phyloP scores from a whole-genome alignment of 352 stramenopile species.

The Pythium apleroticum region DNA sequence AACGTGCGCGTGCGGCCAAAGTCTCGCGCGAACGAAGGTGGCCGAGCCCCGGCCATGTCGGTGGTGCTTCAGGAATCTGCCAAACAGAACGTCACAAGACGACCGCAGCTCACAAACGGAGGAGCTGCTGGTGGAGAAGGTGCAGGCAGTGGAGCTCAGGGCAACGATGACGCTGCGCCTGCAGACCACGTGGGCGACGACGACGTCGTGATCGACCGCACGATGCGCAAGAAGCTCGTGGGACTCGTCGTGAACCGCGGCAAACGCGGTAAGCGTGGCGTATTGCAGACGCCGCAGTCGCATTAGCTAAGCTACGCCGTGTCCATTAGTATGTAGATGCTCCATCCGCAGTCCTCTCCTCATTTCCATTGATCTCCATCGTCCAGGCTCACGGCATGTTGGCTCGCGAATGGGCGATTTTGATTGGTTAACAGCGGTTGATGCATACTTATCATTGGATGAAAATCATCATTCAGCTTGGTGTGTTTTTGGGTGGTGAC shows the following conservation, averaged over 20 bases:
- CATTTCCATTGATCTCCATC: background rate
- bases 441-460: constrained; percentile 22
- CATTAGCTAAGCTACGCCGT: background rate
- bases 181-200: constrained; percentile 30
- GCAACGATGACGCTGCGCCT: constrained; percentile 28
- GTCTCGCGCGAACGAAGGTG: constrained; percentile 35
- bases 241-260: constrained; percentile 77
- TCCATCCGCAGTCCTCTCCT: background rate
- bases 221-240: constrained; percentile 84
- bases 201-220: constrained; percentile 68
- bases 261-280: constrained; percentile 53
- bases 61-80: constrained; percentile 24
- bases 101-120: constrained; percentile 28
- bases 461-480: background rate
- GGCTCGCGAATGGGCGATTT: constrained; percentile 7
- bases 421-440: constrained; percentile 13
- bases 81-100: constrained; percentile 23
- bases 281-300: constrained; percentile 17
- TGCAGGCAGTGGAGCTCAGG: constrained; percentile 24
- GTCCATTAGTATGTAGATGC: background rate
- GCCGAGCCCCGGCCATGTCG: constrained; percentile 26
- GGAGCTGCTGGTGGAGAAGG: constrained; percentile 30
- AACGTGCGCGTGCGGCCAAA: constrained; percentile 82
- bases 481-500: constrained; percentile 16
- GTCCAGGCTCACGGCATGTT: background rate